A percentile compares a stretch with the other conserved stretches of the same genome.
phyloP scores from a whole-genome alignment of 2,329 filamentous ascomycete genomes.

The Colletotrichum filicis region DNA sequence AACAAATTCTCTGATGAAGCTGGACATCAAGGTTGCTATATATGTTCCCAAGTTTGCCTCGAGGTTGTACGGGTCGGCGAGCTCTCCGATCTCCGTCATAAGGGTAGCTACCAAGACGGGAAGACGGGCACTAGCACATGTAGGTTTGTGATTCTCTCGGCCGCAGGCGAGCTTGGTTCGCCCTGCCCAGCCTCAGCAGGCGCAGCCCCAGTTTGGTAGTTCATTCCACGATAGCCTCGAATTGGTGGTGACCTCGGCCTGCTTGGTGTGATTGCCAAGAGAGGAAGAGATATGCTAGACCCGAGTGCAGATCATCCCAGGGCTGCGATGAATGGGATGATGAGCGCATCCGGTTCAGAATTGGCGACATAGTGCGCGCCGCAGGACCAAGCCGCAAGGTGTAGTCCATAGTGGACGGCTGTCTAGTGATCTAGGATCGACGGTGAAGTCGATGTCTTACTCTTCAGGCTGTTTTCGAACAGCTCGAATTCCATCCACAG shows the following conservation, averaged over 20 bases:
- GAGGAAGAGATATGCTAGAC: not conserved
- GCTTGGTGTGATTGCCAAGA: slow-evolving; percentile 1
- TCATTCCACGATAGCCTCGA: not conserved
- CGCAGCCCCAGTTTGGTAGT: not conserved
- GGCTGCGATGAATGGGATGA: not conserved
- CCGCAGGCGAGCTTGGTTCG: not conserved
- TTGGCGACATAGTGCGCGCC: slow-evolving; percentile 12
- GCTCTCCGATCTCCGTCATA: not conserved
- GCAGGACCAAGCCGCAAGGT: not conserved
- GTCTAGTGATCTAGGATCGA: not conserved
- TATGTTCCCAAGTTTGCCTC: not conserved
- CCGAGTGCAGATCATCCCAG: not conserved
- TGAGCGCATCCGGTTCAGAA: slow-evolving; percentile 19
- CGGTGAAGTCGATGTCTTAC: slow-evolving; percentile 18
- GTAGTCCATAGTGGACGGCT: not conserved
- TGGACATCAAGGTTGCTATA: slow-evolving; percentile 13
- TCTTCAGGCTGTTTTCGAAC: slow-evolving; percentile 26
- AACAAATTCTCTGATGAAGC: not conserved
- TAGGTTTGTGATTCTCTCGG: slow-evolving; percentile 12
- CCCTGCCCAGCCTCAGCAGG: not conserved
- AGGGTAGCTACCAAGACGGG: slow-evolving; percentile 6
- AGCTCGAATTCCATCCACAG: not conserved
- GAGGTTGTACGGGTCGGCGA: not conserved
- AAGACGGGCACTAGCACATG: slow-evolving; percentile 24
- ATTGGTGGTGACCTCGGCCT: not conserved